Base-by-base conservation (phyloP, 2,329 filamentous ascomycete genomes). In the Ophiocordyceps sinensis region DNA sequence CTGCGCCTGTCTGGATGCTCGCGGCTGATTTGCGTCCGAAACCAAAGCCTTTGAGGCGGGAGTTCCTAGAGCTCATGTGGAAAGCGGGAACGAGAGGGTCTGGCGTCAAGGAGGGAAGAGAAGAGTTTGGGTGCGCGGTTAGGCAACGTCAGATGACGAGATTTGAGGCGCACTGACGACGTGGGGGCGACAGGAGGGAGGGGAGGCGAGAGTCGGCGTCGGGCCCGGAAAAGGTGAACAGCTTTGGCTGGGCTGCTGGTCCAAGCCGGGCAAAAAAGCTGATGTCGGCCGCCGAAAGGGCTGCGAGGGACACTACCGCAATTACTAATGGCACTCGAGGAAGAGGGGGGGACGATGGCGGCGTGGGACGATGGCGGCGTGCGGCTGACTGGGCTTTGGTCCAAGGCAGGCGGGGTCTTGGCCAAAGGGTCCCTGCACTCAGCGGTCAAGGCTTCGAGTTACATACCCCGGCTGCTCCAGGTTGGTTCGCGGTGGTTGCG, bases 51-150 rank as follows among this genome's bases (percentile, higher is more conserved):
- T 84, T 83, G 63, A 85, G 77, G 65, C 81, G 78, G 62, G 77
- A 75, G 71, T 84, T 85, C 76, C 83, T 75, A 72, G 78, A 84
- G 73, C 75, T 83, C 79, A 84, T 83, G 61, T 58, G 58, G 61
- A 59, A 60, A 52, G 48, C 49, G 49, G 49, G 48, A 48, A 49
- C 50, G 49, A 37, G 21, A 40, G 39, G 38, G 38, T 39, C 35
- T n/a, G 19, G 35, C 19, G 17, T 3, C 10, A 37, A 36, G 15
- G 41, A 36, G 37, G 37, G 35, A 40, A 38, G 40, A 39, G 21
- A 12, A 39, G 37, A 17, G n/a, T 35, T 35, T 14, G 14, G n/a
- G 10, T 17, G n/a, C 13, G 32, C 32, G 32, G 32, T n/a, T 15
- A 28, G 37, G 37, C 19, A 39, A 39, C 37, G 37, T 39, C 37